Base-by-base conservation (phyloP, 768 basidiomycete species). In the Naganishia friedmannii region DNA sequence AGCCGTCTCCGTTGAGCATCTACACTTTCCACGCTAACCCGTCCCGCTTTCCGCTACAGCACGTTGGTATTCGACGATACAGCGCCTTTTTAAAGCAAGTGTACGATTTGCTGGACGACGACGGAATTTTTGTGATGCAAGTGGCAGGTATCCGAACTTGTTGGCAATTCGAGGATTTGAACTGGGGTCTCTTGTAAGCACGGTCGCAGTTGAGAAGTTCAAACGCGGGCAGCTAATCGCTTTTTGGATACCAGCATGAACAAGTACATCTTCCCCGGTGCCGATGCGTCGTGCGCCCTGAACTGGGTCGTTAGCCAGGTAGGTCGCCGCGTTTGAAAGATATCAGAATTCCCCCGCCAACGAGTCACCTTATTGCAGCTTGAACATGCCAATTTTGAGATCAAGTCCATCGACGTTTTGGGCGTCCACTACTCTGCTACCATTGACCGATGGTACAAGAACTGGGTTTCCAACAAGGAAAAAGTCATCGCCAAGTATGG, bases 161-260 rank as follows among this genome's bases (percentile, higher is more conserved):
- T n/a, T 99, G 96, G 96, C 96, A 98, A 80, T 98, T 89, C 74
- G 96, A 99, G 84, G 96, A 99, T 79, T 87, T 99, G 68, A 88
- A 92, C 74, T 99, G 96, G 93, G 89, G 76, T 46, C 83, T 80
- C 13, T 66, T 65, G 63, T 82, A 42, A 74, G 80, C 76, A 17
- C 28, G 21, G 21, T 53, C 21, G 19, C 15, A 0, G 7, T 23
- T 10, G 39, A 3, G 48, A 51, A n/a, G n/a, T 4, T 13, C 15
- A 19, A 53, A 28, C 21, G 45, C 69, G 28, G 53, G 13, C 23
- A 39, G 39, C 68, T 68, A 45, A 68, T 26, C 28, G 34, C 23
- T 32, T n/a, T 34, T 26, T 48, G 23, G 2, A 19, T 51, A n/a
- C 23, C 9, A 81, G 80, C 75, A 82, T 81, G 81, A 82, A 82